Conservation (phyloP, 1,284 basidiomycete genomes). For the Austroboletus niveus region DNA sequence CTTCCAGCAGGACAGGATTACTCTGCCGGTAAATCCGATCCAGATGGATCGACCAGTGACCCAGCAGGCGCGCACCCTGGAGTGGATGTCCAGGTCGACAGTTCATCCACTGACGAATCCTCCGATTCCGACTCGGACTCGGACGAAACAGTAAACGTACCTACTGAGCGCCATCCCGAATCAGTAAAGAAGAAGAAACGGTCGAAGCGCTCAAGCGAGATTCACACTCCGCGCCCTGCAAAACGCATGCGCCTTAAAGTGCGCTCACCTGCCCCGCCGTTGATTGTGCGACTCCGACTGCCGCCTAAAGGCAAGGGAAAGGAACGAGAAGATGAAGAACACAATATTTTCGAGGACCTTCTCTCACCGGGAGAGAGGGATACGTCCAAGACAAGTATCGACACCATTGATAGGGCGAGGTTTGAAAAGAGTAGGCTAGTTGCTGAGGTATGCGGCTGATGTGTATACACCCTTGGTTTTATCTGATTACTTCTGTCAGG, state of each 20-base stretch:
- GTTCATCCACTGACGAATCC: constrained; percentile 25
- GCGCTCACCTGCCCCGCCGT: constrained; percentile 35
- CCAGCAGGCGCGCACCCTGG: constrained; percentile 10
- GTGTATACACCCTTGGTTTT: not conserved
- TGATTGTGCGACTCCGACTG: constrained; percentile 53
- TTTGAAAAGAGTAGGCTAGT: constrained; percentile 73
- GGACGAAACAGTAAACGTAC: constrained; percentile 17
- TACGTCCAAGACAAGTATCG: constrained; percentile 68
- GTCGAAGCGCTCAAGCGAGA: constrained; percentile 24
- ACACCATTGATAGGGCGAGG: constrained; percentile 64
- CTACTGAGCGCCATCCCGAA: constrained; percentile 10
- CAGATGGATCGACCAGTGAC: constrained; percentile 3
- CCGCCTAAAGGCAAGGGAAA: constrained; percentile 59
- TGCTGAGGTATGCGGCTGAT: constrained; percentile 59
- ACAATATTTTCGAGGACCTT: constrained; percentile 81
- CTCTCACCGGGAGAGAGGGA: constrained; percentile 73
- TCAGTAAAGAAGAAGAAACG: constrained; percentile 32
- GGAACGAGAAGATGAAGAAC: constrained; percentile 57
- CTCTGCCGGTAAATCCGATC: constrained; percentile 5
- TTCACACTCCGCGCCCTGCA: constrained; percentile 27
- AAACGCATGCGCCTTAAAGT: constrained; percentile 43
- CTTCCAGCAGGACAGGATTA: constrained; percentile 2
- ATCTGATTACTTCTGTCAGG: constrained; percentile 36
- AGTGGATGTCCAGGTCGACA: constrained; percentile 21
- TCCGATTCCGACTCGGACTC: constrained; percentile 36